A percentile compares a stretch with the other conserved stretches of the same genome.
Conservation (phyloP, 2,329 filamentous ascomycete genomes). For the Alternaria panax region DNA sequence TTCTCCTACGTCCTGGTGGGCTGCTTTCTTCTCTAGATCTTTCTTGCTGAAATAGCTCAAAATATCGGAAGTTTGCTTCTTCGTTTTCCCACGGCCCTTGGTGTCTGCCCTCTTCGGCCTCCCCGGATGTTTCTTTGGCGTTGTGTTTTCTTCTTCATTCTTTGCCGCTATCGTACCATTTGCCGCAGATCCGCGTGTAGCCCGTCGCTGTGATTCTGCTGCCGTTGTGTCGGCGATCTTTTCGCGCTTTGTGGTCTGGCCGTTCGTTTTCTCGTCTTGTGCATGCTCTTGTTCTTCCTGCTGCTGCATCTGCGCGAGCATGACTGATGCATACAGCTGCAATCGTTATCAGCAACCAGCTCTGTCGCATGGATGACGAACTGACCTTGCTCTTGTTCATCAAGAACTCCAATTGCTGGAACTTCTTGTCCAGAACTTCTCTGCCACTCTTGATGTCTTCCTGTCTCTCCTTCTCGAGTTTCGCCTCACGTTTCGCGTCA, state of each 20-base stretch:
- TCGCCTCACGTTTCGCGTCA: slow-evolving; percentile 54
- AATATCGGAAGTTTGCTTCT: slow-evolving; percentile 57
- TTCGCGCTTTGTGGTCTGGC: slow-evolving; percentile 56
- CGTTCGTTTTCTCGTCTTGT: slow-evolving; percentile 55
- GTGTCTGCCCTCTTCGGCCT: slow-evolving; percentile 49
- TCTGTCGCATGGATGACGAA: too few relatives aligned
- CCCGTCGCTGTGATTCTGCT: slow-evolving; percentile 55
- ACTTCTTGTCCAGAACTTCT: slow-evolving; percentile 58
- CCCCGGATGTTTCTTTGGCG: slow-evolving; percentile 42
- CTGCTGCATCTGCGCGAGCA: slow-evolving; percentile 61
- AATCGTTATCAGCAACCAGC: slow-evolving; percentile 9
- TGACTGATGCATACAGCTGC: slow-evolving; percentile 59
- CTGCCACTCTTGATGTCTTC: slow-evolving; percentile 57
- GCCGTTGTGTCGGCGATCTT: slow-evolving; percentile 57
- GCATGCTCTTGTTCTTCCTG: slow-evolving; percentile 58
- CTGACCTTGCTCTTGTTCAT: slow-evolving; percentile 60
- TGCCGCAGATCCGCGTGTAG: slow-evolving; percentile 51
- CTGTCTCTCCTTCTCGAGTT: slow-evolving; percentile 55
- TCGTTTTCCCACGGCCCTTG: slow-evolving; percentile 47
- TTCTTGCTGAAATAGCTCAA: slow-evolving; percentile 68
- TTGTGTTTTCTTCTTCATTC: slow-evolving; percentile 26
- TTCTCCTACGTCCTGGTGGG: slow-evolving; percentile 63
- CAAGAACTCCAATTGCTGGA: slow-evolving; percentile 60
- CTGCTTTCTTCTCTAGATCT: slow-evolving; percentile 61
- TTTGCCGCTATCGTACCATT: slow-evolving; percentile 21